Evolutionary conservation across 2,329 filamentous ascomycete species (phyloP).

Genomic region (Aspergillus sp.): DNA sequence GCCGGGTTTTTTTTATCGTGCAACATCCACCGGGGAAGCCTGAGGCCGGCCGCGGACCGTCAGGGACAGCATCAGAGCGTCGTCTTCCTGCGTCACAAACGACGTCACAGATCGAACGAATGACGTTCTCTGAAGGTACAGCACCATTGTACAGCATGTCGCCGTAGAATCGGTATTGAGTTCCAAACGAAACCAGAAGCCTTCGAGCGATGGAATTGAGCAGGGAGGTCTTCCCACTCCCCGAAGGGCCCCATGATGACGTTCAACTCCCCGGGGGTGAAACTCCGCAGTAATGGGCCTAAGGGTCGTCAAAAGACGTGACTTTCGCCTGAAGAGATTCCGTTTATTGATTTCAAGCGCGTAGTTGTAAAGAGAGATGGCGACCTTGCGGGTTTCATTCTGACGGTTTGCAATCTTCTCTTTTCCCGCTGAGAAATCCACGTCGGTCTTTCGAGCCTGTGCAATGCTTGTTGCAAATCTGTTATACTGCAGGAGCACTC

Average conservation of each 20-base stretch:
- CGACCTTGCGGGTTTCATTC: conserved; percentile 50
- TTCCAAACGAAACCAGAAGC: conserved; percentile 40
- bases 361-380: conserved; percentile 56
- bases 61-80: conserved; percentile 62
- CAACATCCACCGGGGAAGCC: conserved; percentile 62
- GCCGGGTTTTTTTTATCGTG: conserved; percentile 55
- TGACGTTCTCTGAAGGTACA: conserved; percentile 56
- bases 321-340: conserved; percentile 39
- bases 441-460: conserved; percentile 48
- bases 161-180: conserved; percentile 52
- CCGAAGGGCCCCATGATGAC: conserved; percentile 74
- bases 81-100: conserved; percentile 70
- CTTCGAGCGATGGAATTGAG: conserved; percentile 64
- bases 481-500: conserved; percentile 53
- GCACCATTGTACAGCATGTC: conserved; percentile 62
- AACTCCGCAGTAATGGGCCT: conserved; percentile 59
- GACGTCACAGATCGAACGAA: conserved; percentile 62
- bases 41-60: conserved; percentile 63
- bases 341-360: conserved; percentile 56
- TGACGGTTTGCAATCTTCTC: conserved; percentile 55
- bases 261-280: conserved; percentile 58
- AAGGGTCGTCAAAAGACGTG: conserved; percentile 44
- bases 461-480: conserved; percentile 62
- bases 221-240: conserved; percentile 66
- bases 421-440: conserved; percentile 59